phyloP scores from a whole-genome alignment of 345 rosid species.

The Iberis pinnata region DNA sequence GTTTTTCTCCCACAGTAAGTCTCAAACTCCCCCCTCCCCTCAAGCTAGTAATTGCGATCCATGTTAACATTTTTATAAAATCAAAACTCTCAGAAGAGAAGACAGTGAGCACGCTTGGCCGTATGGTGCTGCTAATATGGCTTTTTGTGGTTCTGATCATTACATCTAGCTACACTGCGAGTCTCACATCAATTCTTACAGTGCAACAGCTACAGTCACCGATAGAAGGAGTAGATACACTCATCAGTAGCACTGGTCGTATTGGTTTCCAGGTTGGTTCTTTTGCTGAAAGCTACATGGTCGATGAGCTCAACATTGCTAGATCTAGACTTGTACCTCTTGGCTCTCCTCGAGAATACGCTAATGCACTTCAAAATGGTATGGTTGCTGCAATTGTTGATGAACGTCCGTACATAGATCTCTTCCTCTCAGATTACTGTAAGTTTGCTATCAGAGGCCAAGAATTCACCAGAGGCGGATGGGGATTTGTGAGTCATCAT shows the following conservation, averaged over 20 bases:
- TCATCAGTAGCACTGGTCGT: conserved; percentile 41
- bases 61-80: conserved; percentile 5
- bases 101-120: conserved; percentile 77
- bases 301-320: conserved; percentile 60
- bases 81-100: conserved; percentile 58
- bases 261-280: conserved; percentile 88
- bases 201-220: conserved; percentile 83
- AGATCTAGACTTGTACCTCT: conserved; percentile 72
- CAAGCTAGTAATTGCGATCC: conserved; percentile 11
- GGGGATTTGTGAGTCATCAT: conserved; percentile 86
- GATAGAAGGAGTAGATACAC: conserved; percentile 68
- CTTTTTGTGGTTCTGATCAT: conserved; percentile 77
- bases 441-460: conserved; percentile 66
- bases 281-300: conserved; percentile 61
- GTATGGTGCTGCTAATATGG: conserved; percentile 75
- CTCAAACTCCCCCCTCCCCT: neutral
- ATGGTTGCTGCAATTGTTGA: conserved; percentile 80
- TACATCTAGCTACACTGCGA: conserved; percentile 87
- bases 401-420: conserved; percentile 63
- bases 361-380: conserved; percentile 51
- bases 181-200: conserved; percentile 85
- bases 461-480: conserved; percentile 68
- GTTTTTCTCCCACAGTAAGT: conserved; percentile 88
- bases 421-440: conserved; percentile 66
- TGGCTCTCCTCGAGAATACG: conserved; percentile 75